phyloP scores from a whole-genome alignment of 441 rosid species.

The Populus hybrid region DNA sequence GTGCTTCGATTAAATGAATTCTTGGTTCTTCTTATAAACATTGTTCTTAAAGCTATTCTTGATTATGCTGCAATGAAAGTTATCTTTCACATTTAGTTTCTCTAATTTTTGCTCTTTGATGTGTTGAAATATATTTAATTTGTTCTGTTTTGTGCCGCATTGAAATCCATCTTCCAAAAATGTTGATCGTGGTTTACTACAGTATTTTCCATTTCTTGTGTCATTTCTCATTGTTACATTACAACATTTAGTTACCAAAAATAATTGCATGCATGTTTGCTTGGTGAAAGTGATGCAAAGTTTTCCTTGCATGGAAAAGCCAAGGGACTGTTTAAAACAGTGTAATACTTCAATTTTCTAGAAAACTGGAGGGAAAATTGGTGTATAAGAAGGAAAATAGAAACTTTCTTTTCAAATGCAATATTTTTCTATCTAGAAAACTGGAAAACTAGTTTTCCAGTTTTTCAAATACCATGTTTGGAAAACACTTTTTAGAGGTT shows the following conservation, averaged over 20 bases:
- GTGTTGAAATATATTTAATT: neutral
- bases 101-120: neutral
- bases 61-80: neutral
- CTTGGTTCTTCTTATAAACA: neutral
- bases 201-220: neutral
- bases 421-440: too few species aligned
- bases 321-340: too few species aligned
- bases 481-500: too few species aligned
- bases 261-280: neutral
- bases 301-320: neutral
- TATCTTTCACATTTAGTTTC: neutral
- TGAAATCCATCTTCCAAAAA: neutral
- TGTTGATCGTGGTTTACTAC: neutral
- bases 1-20: too few species aligned
- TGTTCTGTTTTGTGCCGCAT: too few species aligned
- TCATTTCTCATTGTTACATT: neutral
- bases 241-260: neutral
- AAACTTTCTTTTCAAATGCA: too few species aligned
- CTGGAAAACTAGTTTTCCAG: too few species aligned
- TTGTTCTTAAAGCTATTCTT: slow-evolving; percentile 7
- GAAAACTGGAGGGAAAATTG: too few species aligned
- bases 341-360: too few species aligned
- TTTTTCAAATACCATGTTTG: too few species aligned
- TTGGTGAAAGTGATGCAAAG: too few species aligned
- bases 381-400: too few species aligned